These are phyloP conservation scores for Crataegus laevigata DNA, from an alignment of 306 rosid genomes.

Conservation along the genomic window DNA sequence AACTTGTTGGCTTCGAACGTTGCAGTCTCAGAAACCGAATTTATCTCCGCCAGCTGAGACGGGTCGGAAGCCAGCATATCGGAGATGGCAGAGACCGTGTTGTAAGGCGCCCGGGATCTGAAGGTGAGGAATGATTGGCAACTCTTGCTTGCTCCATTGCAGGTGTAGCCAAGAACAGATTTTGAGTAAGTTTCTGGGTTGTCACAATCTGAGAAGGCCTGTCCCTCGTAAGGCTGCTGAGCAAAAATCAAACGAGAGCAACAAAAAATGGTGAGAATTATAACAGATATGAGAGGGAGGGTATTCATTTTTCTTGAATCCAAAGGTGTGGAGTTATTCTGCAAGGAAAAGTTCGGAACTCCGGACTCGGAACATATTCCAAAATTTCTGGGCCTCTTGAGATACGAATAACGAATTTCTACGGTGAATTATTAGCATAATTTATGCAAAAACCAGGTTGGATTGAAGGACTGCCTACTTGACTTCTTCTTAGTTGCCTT, in stretches of 20 bases:
- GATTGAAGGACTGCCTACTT: background rate
- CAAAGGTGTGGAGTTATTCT: background rate
- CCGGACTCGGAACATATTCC: background rate
- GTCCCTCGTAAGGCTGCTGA: conserved; percentile 71
- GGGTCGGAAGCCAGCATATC: conserved; percentile 48
- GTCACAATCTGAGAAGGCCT: conserved; percentile 37
- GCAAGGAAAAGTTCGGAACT: background rate
- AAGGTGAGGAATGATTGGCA: conserved; percentile 78
- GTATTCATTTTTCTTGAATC: conserved; percentile 34
- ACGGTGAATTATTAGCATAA: background rate
- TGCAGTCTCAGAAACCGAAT: conserved; percentile 34
- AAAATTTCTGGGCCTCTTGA: background rate
- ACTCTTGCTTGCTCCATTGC: conserved; percentile 48
- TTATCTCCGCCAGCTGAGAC: conserved; percentile 40
- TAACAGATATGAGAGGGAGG: conserved; percentile 12
- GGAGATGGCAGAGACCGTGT: conserved; percentile 56
- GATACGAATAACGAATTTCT: background rate
- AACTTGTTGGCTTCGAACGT: conserved; percentile 43
- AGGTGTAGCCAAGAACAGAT: conserved; percentile 61
- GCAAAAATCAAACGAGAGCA: conserved; percentile 26
- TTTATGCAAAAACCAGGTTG: background rate
- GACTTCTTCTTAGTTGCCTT: background rate
- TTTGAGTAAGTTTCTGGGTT: conserved; percentile 22
- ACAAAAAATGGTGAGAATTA: conserved; percentile 17
- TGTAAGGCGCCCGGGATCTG: conserved; percentile 59